Evolutionary conservation across 2,329 filamentous ascomycete genomes (phyloP), one percentile per base, ranked within the genome.

Genomic region (Fusarium sp.): DNA sequence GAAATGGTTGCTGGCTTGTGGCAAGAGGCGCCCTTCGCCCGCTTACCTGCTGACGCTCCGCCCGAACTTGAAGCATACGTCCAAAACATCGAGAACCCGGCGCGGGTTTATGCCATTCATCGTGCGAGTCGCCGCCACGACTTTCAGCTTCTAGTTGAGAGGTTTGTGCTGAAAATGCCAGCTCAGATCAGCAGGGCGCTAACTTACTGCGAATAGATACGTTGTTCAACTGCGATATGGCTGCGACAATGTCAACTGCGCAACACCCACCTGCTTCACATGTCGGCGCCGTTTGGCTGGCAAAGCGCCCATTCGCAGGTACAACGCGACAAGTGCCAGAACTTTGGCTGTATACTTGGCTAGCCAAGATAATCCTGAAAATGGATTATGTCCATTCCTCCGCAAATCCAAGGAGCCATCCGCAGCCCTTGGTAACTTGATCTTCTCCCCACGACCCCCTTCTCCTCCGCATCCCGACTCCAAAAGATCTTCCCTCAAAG

Each of bases 181-280:
- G n/a, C 18, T 42, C 8, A 9, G 2, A 50, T 20, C 20, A 18
- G 1, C 37, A n/a, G 11, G 31, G 61, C 38, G 45, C 68, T 79
- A 59, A 75, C 72, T n/a, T 38, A 11, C 67, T 58, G 68, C 8
- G 37, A 63, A 29, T 72, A 96, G 93, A 77, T 97, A 93, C 79
- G 91, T 95, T 59, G 86, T 89, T 37, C 95, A 98, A 83, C 89
- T 98, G n/a, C 90, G 94, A 66, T 89, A 93, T 74, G 95, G 95
- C 72, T 98, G 95, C 80, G 90, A 90, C 71, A 89, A 89, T 73
- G 84, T 87, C 62, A 85, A 87, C 61, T 98, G 95, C 83, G 87
- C 86, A 38, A 96, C 91, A 2, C 84, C 94, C 16, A 96, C 94
- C 16, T 98, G 95, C 84, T 93, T 96, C 79, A 94, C 92, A 70